phyloP scores from a whole-genome alignment of 768 basidiomycete genomes.

The Piloderma croceum region DNA sequence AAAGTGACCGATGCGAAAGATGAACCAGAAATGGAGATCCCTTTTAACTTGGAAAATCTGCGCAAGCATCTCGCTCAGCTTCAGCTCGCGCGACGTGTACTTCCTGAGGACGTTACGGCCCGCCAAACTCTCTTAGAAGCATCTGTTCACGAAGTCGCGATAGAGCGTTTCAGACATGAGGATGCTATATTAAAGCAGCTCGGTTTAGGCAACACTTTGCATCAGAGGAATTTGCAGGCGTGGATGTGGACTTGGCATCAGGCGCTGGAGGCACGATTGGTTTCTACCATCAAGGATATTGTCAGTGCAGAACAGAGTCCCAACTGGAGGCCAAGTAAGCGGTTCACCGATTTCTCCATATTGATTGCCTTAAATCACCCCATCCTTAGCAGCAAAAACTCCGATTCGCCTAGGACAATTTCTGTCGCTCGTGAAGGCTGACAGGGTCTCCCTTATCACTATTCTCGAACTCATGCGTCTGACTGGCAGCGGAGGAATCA shows the following conservation, averaged over 20 bases:
- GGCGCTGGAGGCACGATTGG: constrained; percentile 47
- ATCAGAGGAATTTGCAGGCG: constrained; percentile 47
- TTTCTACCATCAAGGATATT: constrained; percentile 46
- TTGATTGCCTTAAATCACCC: no score
- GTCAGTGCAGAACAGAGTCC: no score
- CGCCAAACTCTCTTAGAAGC: constrained; percentile 82
- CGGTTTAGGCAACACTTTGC: constrained; percentile 46
- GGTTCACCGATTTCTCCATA: no score
- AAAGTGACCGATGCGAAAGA: constrained; percentile 17
- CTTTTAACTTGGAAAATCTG: constrained; percentile 71
- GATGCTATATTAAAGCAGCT: constrained; percentile 51
- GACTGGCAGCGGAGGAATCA: constrained; percentile 69
- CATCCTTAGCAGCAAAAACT: no score
- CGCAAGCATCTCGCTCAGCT: constrained; percentile 63
- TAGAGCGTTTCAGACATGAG: constrained; percentile 63
- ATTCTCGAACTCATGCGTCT: constrained; percentile 86
- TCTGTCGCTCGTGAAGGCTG: constrained; percentile 65
- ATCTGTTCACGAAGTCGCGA: constrained; percentile 80
- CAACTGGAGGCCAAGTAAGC: no score
- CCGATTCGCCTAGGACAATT: constrained; percentile 68
- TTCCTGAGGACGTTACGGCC: constrained; percentile 59
- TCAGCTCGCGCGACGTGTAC: constrained; percentile 54
- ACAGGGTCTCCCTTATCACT: constrained; percentile 80
- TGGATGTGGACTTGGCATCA: constrained; percentile 90
- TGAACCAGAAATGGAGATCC: constrained; percentile 38